phyloP scores from a whole-genome alignment of 768 basidiomycete species.

The Coprinopsis strossmayeri region DNA sequence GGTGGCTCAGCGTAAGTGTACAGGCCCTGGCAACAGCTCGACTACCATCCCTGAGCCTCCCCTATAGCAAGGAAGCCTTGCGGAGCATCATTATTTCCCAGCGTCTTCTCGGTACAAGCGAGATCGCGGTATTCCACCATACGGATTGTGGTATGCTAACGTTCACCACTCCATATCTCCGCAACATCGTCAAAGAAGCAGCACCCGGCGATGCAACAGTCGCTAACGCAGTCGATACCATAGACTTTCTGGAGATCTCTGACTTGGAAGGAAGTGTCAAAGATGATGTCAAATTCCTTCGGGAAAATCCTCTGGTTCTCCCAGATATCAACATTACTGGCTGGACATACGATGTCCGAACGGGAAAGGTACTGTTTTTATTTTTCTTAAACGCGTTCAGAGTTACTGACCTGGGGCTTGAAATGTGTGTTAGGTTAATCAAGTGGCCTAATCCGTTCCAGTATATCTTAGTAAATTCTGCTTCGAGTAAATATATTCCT shows the following conservation, averaged over 20 bases:
- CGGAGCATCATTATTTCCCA: constrained; percentile 68
- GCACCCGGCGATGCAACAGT: constrained; percentile 27
- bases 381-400: background rate
- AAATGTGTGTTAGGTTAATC: constrained; percentile 1
- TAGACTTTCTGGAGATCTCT: constrained; percentile 52
- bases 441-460: constrained; percentile 9
- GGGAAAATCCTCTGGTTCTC: constrained; percentile 48
- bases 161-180: constrained; percentile 46
- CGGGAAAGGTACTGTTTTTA: constrained; percentile 43
- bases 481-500: background rate
- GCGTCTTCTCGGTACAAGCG: constrained; percentile 61
- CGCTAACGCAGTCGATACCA: constrained; percentile 28
- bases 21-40: background rate
- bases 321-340: constrained; percentile 50
- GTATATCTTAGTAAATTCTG: background rate
- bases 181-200: constrained; percentile 40
- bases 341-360: constrained; percentile 62
- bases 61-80: constrained; percentile 50
- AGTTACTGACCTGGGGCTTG: no score
- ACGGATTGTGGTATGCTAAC: constrained; percentile 70
- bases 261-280: constrained; percentile 47
- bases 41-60: background rate
- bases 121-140: constrained; percentile 66
- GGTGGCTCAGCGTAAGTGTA: constrained; percentile 53
- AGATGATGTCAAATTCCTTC: constrained; percentile 52